Base-by-base conservation (phyloP, 257 asterid genomes). In the Jacaranda copaia region DNA sequence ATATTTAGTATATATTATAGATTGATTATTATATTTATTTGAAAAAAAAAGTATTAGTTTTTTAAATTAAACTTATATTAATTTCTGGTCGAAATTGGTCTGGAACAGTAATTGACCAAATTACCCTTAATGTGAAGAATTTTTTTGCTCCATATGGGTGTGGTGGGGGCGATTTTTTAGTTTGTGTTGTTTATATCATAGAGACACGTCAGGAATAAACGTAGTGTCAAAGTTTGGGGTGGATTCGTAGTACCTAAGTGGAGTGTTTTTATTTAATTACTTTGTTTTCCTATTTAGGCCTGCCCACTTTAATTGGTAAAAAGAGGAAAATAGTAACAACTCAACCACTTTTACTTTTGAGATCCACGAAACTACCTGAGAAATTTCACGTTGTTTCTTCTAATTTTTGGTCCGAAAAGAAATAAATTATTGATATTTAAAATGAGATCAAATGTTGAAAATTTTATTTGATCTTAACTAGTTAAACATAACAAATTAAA, bases 231-330 rank as follows among this genome's bases (percentile, higher is more conserved):
- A 48, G 25, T 25, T 71, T 42, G 43, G 80, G 80, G 20, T 67
- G 68, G 86, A 79, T 84, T 84, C 88, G 75, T 75, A 46, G 85
- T 53, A 84, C 80, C 67, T 40, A 16, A 60, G 58, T 58, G 0
- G 15, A 63, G 35, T 61, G 59, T 68, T 48, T 64, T 70, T 38
- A 18, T 12, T 63, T 63, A n/a, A 52, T 52, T 14, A 4, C 2
- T 3, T 52, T 0, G 2, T n/a, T 52, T 52, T 52, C 19, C 13
- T 16, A 8, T 48, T 39, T 19, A 18, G 48, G 32, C 10, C 36
- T 36, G 25, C 19, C 20, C 20, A 62, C 68, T 38, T 35, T 38
- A 13, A 14, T 62, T 3, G 19, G 20, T 49, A 1, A 52, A 52
- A 52, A 15, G 0, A 4, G 6, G 18, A 14, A 52, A 52, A 52